Conservation (phyloP, 1,284 basidiomycete species). For the Flammula alnicola region DNA sequence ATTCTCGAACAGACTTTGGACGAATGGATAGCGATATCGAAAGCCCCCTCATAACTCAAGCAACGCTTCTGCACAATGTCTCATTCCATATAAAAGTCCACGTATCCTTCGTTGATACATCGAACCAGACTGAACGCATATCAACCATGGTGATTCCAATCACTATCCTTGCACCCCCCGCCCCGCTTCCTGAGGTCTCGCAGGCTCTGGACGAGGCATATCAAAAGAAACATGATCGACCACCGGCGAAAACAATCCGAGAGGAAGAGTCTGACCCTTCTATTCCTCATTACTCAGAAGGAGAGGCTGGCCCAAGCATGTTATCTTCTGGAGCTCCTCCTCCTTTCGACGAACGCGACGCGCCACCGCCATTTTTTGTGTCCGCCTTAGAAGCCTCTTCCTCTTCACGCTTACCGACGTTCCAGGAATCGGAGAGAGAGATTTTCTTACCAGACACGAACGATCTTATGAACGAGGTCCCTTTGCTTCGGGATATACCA, state of each 20-base stretch:
- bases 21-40: slow-evolving; percentile 60
- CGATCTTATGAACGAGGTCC: slow-evolving; percentile 39
- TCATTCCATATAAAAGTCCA: slow-evolving; percentile 69
- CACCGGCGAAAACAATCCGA: slow-evolving; percentile 70
- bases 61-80: slow-evolving; percentile 72
- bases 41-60: slow-evolving; percentile 75
- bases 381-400: slow-evolving; percentile 60
- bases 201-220: slow-evolving; percentile 72
- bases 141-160: slow-evolving; percentile 68
- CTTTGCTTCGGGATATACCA: slow-evolving; percentile 45
- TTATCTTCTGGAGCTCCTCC: slow-evolving; percentile 66
- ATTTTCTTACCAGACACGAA: slow-evolving; percentile 59
- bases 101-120: slow-evolving; percentile 72
- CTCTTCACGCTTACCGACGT: slow-evolving; percentile 66
- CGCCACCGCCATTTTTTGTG: slow-evolving; percentile 78
- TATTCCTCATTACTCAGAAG: slow-evolving; percentile 66
- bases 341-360: slow-evolving; percentile 80
- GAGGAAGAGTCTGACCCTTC: slow-evolving; percentile 64
- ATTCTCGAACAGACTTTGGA: slow-evolving; percentile 44
- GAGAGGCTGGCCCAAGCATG: slow-evolving; percentile 75
- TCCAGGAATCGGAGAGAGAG: slow-evolving; percentile 79
- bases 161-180: slow-evolving; percentile 69
- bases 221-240: slow-evolving; percentile 82
- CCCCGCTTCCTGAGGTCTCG: slow-evolving; percentile 75
- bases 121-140: slow-evolving; percentile 64